Evolutionary conservation across 1,139 yeast species (phyloP), one percentile per base, ranked within the genome.

Genomic region (Yamadazyma triangularis): DNA sequence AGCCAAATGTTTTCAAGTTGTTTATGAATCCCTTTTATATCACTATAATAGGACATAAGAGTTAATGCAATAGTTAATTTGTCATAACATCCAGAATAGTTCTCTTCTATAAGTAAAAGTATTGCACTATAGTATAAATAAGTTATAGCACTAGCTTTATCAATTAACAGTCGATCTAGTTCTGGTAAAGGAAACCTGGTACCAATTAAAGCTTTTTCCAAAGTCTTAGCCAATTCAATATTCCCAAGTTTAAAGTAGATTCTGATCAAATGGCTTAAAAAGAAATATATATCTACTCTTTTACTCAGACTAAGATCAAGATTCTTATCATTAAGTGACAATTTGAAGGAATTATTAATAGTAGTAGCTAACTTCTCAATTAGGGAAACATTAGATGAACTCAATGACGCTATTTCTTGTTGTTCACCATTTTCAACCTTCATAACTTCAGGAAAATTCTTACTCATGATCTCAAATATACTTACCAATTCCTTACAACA

Each of bases 321-420:
- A 36, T 77, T 79, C 38, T 91, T 73, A 56, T 89, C 96, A 41
- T 84, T 86, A 25, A 88, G 62, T 41, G 95, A 83, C 4, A 84
- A 55, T 39, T 83, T 85, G 56, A 88, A 83, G 5, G 91, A 76
- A 38, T 77, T 70, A 55, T 87, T 88, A 37, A 87, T 52, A 64
- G 81, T 74, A 35, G 62, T 73, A 4, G 87, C 89, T 34, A 85
- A 67, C 33, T 63, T 60, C 37, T 78, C 84, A 32, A 73, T 51
- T 4, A 64, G 42, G 12, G 50, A 39, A n/a, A 38, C 27, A n/a
- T 34, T 24, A 10, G 25, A 21, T n/a, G n/a, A n/a, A n/a, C n/a
- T n/a, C n/a, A n/a, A n/a, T 6, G 20, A 18, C 20, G 6, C 8
- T 12, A 34, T 23, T 11, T 34, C 34, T 24, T 40, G 41, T 20